Percentiles rank a stretch among this genome's conserved stretches.
These are phyloP conservation scores for Groenewaldozyma auringiensis DNA, from an alignment of 1,139 yeast species.

Conservation along the genomic window DNA sequence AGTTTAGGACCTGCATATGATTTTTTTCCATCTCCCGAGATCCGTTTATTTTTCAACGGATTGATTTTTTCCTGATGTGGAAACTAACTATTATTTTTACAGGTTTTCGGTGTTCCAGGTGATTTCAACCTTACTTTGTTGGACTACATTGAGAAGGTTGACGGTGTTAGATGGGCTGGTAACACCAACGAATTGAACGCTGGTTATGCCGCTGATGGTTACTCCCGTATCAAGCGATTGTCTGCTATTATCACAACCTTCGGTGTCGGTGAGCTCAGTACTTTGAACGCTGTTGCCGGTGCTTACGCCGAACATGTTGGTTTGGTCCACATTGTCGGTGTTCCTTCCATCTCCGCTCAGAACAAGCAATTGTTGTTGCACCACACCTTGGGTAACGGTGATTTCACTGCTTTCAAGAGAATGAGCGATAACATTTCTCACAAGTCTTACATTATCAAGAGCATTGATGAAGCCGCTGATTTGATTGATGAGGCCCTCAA, in stretches of 20 bases:
- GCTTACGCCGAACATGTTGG: constrained; percentile 61
- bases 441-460: constrained; percentile 57
- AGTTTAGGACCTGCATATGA: too few relatives aligned
- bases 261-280: constrained; percentile 70
- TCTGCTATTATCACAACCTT: constrained; percentile 56
- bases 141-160: constrained; percentile 47
- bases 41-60: too few relatives aligned
- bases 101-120: constrained; percentile 48
- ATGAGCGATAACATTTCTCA: constrained; percentile 67
- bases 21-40: too few relatives aligned
- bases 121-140: constrained; percentile 64
- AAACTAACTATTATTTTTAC: constrained; percentile 11
- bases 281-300: constrained; percentile 60
- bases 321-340: constrained; percentile 59
- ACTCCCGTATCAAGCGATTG: constrained; percentile 52
- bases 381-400: constrained; percentile 79
- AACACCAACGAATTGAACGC: constrained; percentile 46
- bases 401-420: constrained; percentile 67
- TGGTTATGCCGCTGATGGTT: constrained; percentile 63
- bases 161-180: constrained; percentile 36
- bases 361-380: constrained; percentile 50
- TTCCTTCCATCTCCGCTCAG: constrained; percentile 55
- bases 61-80: too few relatives aligned
- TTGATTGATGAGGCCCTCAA: constrained; percentile 69
- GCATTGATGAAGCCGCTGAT: constrained; percentile 54